phyloP scores from a whole-genome alignment of 2,329 filamentous ascomycete genomes.

The Myotisia sp. region DNA sequence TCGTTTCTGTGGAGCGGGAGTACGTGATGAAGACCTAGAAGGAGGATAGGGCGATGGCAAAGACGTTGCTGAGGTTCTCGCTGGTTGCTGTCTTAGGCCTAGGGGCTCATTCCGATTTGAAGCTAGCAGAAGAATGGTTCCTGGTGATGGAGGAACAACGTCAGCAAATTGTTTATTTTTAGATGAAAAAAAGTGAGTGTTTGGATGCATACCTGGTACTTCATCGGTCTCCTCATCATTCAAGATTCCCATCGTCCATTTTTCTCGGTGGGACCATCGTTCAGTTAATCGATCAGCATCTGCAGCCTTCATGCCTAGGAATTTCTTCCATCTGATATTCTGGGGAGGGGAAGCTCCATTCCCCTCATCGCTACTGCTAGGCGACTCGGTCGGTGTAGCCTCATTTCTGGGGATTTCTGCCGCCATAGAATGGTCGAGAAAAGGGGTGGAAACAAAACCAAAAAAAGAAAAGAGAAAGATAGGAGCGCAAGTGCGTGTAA shows the following conservation, averaged over 20 bases:
- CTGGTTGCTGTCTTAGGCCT: constrained; percentile 49
- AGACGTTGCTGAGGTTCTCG: constrained; percentile 42
- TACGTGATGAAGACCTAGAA: constrained; percentile 26
- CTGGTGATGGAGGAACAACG: constrained; percentile 23
- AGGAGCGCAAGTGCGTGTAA: too few relatives aligned
- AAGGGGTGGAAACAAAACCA: too few relatives aligned
- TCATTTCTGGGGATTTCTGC: background rate
- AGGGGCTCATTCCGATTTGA: constrained; percentile 49
- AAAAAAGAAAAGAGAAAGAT: too few relatives aligned
- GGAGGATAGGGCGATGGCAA: constrained; percentile 32
- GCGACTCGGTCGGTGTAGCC: background rate
- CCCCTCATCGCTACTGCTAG: constrained; percentile 4
- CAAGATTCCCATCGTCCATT: constrained; percentile 60
- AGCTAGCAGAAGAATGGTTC: constrained; percentile 47
- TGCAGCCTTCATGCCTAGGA: constrained; percentile 9
- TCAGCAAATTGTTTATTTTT: background rate
- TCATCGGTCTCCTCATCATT: constrained; percentile 70
- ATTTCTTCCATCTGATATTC: constrained; percentile 9
- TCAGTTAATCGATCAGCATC: constrained; percentile 3
- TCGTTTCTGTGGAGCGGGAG: constrained; percentile 46
- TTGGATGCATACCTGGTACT: constrained; percentile 68
- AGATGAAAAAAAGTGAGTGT: background rate
- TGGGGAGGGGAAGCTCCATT: background rate
- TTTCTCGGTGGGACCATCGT: constrained; percentile 18
- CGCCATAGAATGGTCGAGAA: too few relatives aligned